phyloP scores from a whole-genome alignment of 2,329 filamentous ascomycete species.

The Sporothrix humicola region DNA sequence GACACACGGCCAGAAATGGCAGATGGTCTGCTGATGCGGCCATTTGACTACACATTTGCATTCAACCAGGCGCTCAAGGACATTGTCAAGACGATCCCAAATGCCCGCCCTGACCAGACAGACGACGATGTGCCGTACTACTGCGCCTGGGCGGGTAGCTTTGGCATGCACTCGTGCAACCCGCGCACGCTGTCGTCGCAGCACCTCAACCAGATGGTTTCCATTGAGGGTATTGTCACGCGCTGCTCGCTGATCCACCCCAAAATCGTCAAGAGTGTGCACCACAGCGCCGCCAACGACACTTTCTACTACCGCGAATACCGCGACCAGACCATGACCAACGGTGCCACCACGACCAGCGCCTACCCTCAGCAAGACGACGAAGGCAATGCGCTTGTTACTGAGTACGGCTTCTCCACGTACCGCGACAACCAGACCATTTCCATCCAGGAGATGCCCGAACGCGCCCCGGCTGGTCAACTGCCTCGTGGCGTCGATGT shows the following conservation, averaged over 20 bases:
- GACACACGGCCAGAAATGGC: conserved; percentile 85
- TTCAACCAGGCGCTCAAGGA: conserved; percentile 92
- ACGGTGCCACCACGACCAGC: conserved; percentile 83
- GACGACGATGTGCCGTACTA: conserved; percentile 86
- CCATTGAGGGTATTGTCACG: conserved; percentile 95
- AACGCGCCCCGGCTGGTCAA: conserved; percentile 92
- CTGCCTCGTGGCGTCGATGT: conserved; percentile 95
- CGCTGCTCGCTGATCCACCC: conserved; percentile 93
- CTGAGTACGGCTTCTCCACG: conserved; percentile 94
- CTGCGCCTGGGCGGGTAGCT: conserved; percentile 95
- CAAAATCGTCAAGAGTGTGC: conserved; percentile 97
- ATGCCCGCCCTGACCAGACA: conserved; percentile 75
- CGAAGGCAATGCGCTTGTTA: conserved; percentile 87
- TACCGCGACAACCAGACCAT: conserved; percentile 98
- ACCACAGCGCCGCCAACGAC: conserved; percentile 87
- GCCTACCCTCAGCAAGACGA: conserved; percentile 95
- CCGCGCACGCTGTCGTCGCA: conserved; percentile 87
- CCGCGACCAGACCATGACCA: conserved; percentile 96
- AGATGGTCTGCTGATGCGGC: conserved; percentile 75
- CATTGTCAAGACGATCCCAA: conserved; percentile 79
- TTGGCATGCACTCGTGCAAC: conserved; percentile 93
- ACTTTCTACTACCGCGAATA: conserved; percentile 91
- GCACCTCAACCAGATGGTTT: conserved; percentile 95
- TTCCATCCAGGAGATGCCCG: conserved; percentile 99
- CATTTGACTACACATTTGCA: conserved; percentile 86